phyloP scores from a whole-genome alignment of 495 filamentous ascomycete species.

The Staphylotrichum longicolle region DNA sequence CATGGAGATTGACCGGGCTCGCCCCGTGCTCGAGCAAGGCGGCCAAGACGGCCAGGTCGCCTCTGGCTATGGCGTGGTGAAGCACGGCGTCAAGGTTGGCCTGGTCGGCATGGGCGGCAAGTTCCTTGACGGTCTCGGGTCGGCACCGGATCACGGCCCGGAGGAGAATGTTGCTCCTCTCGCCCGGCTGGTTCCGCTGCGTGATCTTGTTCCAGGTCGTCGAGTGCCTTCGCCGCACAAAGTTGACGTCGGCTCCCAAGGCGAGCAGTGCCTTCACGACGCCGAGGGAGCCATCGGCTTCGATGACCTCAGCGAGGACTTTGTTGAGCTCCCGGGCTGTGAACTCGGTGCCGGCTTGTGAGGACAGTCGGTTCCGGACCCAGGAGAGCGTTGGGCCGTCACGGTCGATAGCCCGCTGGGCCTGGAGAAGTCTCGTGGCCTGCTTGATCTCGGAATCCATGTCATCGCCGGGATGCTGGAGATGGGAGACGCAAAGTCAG shows the following conservation, averaged over 20 bases:
- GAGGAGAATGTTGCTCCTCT: conserved; percentile 31
- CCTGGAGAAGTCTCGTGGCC: conserved; percentile 30
- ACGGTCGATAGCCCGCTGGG: conserved; percentile 23
- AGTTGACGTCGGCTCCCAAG: conserved; percentile 37
- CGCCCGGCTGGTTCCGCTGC: conserved; percentile 19
- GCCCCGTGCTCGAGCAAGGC: conserved; percentile 34
- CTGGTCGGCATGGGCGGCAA: conserved; percentile 35
- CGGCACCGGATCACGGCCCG: conserved; percentile 30
- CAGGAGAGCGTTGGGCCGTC: conserved; percentile 24
- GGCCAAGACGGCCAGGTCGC: conserved; percentile 27
- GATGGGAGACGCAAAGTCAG: not conserved
- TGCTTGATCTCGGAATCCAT: conserved; percentile 29
- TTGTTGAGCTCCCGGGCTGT: conserved; percentile 33
- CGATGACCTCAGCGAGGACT: conserved; percentile 31
- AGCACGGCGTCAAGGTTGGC: conserved; percentile 34
- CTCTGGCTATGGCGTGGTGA: conserved; percentile 30
- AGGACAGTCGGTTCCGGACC: conserved; percentile 22
- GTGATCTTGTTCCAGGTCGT: conserved; percentile 27
- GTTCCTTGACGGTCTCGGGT: conserved; percentile 27
- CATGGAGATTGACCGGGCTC: conserved; percentile 30
- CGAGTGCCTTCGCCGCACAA: conserved; percentile 24
- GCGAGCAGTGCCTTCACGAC: conserved; percentile 31
- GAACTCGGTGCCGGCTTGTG: conserved; percentile 22
- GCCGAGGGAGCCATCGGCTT: conserved; percentile 29
- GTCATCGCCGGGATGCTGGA: conserved; percentile 13